Conservation (phyloP, 345 rosid genomes). For the Aegle marmelos region DNA sequence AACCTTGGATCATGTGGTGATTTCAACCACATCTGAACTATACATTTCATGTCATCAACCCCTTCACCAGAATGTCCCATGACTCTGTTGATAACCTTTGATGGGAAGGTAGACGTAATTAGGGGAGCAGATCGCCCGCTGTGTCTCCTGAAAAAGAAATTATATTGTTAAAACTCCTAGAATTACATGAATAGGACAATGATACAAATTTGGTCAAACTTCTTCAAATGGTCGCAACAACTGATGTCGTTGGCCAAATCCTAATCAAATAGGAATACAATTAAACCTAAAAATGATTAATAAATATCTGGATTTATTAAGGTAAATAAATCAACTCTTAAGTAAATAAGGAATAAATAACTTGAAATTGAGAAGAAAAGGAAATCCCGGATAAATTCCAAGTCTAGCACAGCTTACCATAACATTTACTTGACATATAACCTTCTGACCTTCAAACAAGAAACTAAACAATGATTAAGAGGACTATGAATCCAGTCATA, state of each 20-base stretch:
- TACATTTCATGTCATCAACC: neutral
- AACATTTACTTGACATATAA: neutral
- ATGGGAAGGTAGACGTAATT: neutral
- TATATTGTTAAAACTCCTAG: neutral
- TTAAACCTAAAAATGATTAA: no score
- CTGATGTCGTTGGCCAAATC: no score
- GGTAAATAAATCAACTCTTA: neutral
- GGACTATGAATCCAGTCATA: neutral
- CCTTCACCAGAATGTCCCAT: neutral
- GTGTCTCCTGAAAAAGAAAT: constrained; percentile 25
- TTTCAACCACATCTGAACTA: neutral
- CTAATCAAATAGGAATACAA: no score
- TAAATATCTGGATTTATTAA: neutral
- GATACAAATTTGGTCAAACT: neutral
- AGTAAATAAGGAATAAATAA: neutral
- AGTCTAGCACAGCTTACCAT: neutral
- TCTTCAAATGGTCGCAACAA: neutral
- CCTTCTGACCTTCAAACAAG: neutral
- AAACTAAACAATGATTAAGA: neutral
- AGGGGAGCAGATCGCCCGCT: constrained; percentile 16
- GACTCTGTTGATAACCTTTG: neutral
- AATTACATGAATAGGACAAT: neutral
- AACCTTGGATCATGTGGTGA: neutral
- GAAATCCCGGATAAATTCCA: neutral
- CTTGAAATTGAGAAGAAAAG: neutral